These are phyloP conservation scores for Fusarium napiforme DNA, from an alignment of 2,329 filamentous ascomycete species.

Conservation along the genomic window DNA sequence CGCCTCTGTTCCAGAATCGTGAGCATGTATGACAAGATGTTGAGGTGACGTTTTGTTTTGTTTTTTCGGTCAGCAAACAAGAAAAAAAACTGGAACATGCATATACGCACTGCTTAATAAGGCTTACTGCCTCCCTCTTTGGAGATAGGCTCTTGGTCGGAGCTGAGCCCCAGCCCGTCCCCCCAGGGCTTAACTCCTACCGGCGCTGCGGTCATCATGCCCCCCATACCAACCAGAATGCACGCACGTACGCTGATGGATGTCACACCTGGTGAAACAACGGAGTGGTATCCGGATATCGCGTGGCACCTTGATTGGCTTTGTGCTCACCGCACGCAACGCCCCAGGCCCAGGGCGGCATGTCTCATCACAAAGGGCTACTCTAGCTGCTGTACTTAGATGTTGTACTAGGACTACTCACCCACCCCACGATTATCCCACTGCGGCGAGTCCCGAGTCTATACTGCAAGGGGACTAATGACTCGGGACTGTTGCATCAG, in stretches of 20 bases:
- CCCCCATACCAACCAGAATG: not conserved
- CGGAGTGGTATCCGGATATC: not conserved
- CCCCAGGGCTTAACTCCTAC: not conserved
- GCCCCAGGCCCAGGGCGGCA: not conserved
- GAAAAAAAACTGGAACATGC: not conserved
- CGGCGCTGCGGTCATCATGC: not conserved
- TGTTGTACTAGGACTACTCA: not conserved
- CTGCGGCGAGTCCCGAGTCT: not conserved
- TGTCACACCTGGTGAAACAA: not conserved
- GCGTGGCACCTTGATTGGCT: slow-evolving; percentile 5
- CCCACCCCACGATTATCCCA: not conserved
- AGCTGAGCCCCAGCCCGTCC: not conserved
- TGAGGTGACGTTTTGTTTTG: not conserved
- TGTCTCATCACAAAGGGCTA: not conserved
- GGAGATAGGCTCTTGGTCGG: not conserved
- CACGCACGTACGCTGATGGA: not conserved
- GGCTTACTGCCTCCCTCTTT: not conserved
- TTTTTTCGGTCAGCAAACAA: not conserved
- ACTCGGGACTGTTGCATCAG: not conserved
- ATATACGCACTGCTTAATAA: not conserved
- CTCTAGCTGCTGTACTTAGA: not conserved
- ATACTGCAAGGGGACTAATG: not conserved
- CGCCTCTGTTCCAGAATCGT: not conserved
- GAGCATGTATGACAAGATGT: not conserved
- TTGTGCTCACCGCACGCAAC: not conserved